phyloP scores from a whole-genome alignment of 2,329 filamentous ascomycete genomes.

The Ilyonectria mors-panacis region DNA sequence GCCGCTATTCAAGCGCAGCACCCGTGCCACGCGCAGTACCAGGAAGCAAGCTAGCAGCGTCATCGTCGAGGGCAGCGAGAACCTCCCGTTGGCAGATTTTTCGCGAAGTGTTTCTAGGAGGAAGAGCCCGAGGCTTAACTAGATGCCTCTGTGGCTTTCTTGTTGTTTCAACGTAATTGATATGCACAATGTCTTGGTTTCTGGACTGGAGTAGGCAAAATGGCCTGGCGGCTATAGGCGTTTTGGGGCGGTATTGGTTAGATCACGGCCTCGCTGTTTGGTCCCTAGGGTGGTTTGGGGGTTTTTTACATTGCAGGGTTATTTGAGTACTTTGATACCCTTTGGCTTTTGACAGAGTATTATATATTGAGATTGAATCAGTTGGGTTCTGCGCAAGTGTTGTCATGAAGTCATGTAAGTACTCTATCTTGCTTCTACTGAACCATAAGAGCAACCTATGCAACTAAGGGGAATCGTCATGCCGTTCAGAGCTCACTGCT shows the following conservation, averaged over 20 bases:
- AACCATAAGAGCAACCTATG: not conserved
- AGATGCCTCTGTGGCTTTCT: constrained; percentile 5
- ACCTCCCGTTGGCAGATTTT: constrained; percentile 62
- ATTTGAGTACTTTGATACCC: constrained; percentile 55
- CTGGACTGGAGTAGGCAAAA: constrained; percentile 10
- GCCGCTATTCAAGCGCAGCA: constrained; percentile 64
- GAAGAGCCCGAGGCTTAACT: constrained; percentile 69
- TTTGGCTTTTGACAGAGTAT: constrained; percentile 43
- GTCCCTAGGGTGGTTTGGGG: constrained; percentile 30
- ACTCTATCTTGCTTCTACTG: not conserved
- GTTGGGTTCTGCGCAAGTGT: not conserved
- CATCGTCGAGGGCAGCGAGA: constrained; percentile 65
- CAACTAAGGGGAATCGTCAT: constrained; percentile 19
- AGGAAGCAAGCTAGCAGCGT: constrained; percentile 50
- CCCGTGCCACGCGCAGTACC: constrained; percentile 53
- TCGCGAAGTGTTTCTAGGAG: constrained; percentile 64
- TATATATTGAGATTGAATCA: constrained; percentile 32
- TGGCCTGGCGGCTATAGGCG: constrained; percentile 35
- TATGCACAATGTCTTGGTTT: constrained; percentile 9
- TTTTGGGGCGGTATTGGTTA: constrained; percentile 23
- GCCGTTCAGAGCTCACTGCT: constrained; percentile 32
- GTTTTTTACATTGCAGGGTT: constrained; percentile 46
- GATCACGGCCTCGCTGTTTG: constrained; percentile 25
- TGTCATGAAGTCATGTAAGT: not conserved
- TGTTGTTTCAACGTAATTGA: constrained; percentile 3